Percentiles rank a stretch among this genome's conserved stretches.
Conservation (phyloP, 169 alveolate genomes). For the Plasmodium yoelii region DNA sequence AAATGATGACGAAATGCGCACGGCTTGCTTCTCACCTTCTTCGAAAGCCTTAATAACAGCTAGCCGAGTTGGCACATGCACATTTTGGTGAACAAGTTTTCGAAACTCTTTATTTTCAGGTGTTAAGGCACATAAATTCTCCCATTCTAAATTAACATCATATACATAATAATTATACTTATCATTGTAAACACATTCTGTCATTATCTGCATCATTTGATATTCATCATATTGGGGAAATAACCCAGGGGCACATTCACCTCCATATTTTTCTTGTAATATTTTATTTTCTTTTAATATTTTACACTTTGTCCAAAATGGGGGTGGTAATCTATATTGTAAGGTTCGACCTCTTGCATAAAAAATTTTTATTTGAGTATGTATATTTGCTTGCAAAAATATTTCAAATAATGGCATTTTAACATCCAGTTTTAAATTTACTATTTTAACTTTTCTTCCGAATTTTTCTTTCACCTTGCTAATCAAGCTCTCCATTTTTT, state of each 20-base stretch:
- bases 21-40: conserved; percentile 72
- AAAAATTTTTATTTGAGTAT: conserved; percentile 74
- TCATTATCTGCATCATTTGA: conserved; percentile 77
- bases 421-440: conserved; percentile 67
- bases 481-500: conserved; percentile 62
- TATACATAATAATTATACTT: conserved; percentile 71
- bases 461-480: conserved; percentile 71
- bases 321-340: conserved; percentile 77
- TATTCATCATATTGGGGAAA: conserved; percentile 81
- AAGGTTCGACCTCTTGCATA: conserved; percentile 73
- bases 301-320: conserved; percentile 79
- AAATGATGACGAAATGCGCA: too few relatives aligned
- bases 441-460: conserved; percentile 49
- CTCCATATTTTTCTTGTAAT: conserved; percentile 80
- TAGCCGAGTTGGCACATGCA: conserved; percentile 82
- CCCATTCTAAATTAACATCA: conserved; percentile 81
- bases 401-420: conserved; percentile 76
- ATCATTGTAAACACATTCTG: conserved; percentile 76
- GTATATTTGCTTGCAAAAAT: conserved; percentile 67
- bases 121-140: conserved; percentile 79
- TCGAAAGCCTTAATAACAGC: conserved; percentile 83
- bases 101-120: conserved; percentile 80
- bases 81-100: conserved; percentile 76
- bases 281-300: conserved; percentile 75
- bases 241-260: conserved; percentile 81